phyloP scores from a whole-genome alignment of 148 eudicot genomes.

The Dianthus caryophyllus region DNA sequence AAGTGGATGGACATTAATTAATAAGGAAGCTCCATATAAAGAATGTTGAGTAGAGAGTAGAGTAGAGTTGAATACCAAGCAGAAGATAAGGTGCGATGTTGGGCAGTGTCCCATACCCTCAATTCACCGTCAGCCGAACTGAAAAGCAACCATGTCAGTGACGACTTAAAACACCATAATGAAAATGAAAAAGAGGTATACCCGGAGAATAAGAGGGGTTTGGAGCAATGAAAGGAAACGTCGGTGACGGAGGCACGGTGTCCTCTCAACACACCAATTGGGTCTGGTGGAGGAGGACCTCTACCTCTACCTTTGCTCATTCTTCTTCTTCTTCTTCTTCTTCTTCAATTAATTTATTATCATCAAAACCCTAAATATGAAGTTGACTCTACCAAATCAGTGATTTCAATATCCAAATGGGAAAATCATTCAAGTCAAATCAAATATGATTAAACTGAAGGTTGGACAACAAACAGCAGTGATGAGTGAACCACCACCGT shows the following conservation, averaged over 20 bases:
- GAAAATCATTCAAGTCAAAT: no score
- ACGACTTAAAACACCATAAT: no score
- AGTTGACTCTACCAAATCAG: no score
- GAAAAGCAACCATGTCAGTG: conserved; percentile 18
- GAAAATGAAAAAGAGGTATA: conserved; percentile 20
- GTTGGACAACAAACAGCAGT: no score
- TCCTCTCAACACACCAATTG: conserved; percentile 77
- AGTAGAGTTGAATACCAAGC: conserved; percentile 45
- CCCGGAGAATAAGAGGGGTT: conserved; percentile 69
- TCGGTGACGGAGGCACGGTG: conserved; percentile 92
- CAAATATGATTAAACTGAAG: no score
- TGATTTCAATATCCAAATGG: no score
- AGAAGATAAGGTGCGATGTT: conserved; percentile 66
- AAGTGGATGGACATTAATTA: neutral
- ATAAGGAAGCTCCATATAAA: neutral
- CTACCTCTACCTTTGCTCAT: conserved; percentile 76
- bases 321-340: conserved; percentile 16
- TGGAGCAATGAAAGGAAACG: conserved; percentile 68
- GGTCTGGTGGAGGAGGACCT: no score
- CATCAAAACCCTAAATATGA: no score
- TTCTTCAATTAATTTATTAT: no score
- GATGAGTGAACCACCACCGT: no score
- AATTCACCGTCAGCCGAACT: conserved; percentile 86
- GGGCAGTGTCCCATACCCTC: conserved; percentile 77
- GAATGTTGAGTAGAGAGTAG: neutral